Evolutionary conservation across 2,329 filamentous ascomycete genomes (phyloP).

Genomic region (Graphilbum ipis-grandicollis): DNA sequence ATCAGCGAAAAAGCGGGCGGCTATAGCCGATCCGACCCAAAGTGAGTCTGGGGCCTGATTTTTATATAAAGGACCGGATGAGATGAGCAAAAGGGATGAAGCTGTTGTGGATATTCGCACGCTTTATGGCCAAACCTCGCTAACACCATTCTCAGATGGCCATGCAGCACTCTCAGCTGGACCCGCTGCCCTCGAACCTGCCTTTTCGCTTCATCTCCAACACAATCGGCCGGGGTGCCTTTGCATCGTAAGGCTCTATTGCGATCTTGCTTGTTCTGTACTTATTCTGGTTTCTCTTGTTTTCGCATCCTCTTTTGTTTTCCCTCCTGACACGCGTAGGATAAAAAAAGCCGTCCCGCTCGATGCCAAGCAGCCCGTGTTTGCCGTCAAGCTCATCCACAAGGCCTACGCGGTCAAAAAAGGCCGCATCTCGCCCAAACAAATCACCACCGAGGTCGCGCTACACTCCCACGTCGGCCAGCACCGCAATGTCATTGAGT

Average conservation of each 20-base stretch:
- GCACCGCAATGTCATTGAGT: constrained; percentile 87
- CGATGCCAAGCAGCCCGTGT: constrained; percentile 53
- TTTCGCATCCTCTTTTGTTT: too few relatives aligned
- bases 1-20: too few relatives aligned
- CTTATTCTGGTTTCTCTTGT: too few relatives aligned
- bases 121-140: too few relatives aligned
- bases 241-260: constrained; percentile 61
- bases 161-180: constrained; percentile 65
- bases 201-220: constrained; percentile 92
- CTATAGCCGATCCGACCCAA: too few relatives aligned
- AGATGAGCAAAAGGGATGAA: too few relatives aligned
- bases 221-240: constrained; percentile 90
- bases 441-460: constrained; percentile 81
- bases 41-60: too few relatives aligned
- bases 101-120: too few relatives aligned
- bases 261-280: too few relatives aligned
- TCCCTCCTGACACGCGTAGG: too few relatives aligned
- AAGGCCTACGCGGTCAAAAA: constrained; percentile 84
- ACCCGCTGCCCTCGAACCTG: constrained; percentile 66
- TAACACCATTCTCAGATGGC: neutral
- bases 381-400: constrained; percentile 97
- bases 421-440: constrained; percentile 75
- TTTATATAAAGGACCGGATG: too few relatives aligned
- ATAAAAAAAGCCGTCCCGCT: constrained; percentile 85
- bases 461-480: constrained; percentile 77